phyloP scores from a whole-genome alignment of 768 basidiomycete species.

The Panaeolus cyanescens region DNA sequence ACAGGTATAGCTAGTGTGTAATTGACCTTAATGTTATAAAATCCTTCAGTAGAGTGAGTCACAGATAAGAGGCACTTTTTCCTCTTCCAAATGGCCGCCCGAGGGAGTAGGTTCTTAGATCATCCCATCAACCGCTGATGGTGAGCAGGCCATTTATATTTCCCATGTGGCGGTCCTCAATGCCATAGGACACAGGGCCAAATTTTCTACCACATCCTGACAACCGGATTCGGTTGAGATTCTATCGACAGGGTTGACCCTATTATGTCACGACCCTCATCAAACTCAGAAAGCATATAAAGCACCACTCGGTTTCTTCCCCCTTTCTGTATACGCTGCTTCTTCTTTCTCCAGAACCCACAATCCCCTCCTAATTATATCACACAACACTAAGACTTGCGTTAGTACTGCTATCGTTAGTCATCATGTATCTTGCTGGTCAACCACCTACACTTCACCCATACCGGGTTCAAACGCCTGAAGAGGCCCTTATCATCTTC shows the following conservation, averaged over 20 bases:
- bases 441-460: constrained; percentile 70
- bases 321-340: too few relatives aligned
- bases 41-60: too few relatives aligned
- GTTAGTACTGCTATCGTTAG: background rate
- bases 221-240: background rate
- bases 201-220: background rate
- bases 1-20: too few relatives aligned
- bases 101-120: background rate
- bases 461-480: constrained; percentile 62
- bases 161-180: background rate
- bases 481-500: constrained; percentile 75
- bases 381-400: background rate
- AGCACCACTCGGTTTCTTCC: background rate
- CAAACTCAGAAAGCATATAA: background rate
- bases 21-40: too few relatives aligned
- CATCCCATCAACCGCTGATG: background rate
- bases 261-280: too few relatives aligned
- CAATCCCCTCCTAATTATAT: too few relatives aligned
- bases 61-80: too few relatives aligned
- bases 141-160: background rate
- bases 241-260: too few relatives aligned
- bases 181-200: background rate
- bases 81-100: too few relatives aligned
- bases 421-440: constrained; percentile 1
- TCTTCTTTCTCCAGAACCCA: too few relatives aligned